Base-by-base conservation (phyloP, 2,329 filamentous ascomycete species). In the Pseudopyrenochaeta lycopersici region DNA sequence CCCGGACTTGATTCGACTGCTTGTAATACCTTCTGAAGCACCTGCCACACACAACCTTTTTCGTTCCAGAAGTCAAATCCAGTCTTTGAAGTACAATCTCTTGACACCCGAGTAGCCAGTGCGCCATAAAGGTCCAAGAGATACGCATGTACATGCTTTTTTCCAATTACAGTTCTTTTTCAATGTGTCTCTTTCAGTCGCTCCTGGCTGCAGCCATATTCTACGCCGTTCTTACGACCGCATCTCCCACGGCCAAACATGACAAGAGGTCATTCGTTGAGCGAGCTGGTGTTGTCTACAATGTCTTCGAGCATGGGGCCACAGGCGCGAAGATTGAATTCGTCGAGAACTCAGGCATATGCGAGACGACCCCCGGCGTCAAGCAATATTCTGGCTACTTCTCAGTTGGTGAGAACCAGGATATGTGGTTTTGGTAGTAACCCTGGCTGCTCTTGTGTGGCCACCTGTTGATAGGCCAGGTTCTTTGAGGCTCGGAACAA, bases 361-460 rank as follows among this genome's bases (percentile, higher is more conserved):
- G 82, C 60, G 82, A 85, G 71, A 81, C 78, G 2, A 82, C 81
- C 4, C 78, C 79, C 1, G 77, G 78, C 15, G 81, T 84, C 42
- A 83, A 83, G 45, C 81, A 79, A 7, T 84, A 80, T 60, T 79
- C 80, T 4, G 81, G 82, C 32, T 84, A 84, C 60, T 75, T 82
- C 11, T 81, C 82, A 52, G 75, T 83, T 29, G 77, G n/a, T 63
- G 80, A 44, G 67, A 81, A 56, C 78, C 83, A 67, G 63, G 62
- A 68, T 46, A 66, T 67, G 63, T 68, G 63, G 63, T 68, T 68
- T 31, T 68, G 65, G 65, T 68, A 56, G 21, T 52, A 42, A 35
- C 29, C 18, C 23, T 7, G 30, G 38, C 15, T 12, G n/a, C 10
- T 14, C 7, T 27, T 15, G 15, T 27, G 4, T 15, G 3, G 36